Percentiles rank a stretch among this genome's conserved stretches.
Evolutionary conservation across 2,329 filamentous ascomycete genomes (phyloP).

Genomic region (Microsporum canis): DNA sequence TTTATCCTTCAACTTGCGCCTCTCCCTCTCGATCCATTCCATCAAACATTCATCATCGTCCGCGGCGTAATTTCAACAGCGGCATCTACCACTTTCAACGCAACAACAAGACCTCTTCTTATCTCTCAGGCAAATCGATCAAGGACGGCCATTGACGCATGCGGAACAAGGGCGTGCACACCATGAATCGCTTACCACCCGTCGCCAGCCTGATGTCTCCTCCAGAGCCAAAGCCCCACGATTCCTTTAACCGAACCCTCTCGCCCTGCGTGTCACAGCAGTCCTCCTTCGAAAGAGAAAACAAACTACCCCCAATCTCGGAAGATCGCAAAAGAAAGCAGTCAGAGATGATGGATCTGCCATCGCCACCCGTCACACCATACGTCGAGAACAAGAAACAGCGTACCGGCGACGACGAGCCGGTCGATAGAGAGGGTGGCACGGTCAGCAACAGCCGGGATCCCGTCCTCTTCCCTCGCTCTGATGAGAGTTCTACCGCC

Average conservation of each 20-base stretch:
- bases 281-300: constrained; percentile 21
- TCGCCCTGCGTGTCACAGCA: constrained; percentile 19
- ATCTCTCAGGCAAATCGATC: no score
- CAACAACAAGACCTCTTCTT: no score
- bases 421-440: constrained; percentile 11
- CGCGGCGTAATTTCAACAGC: not conserved
- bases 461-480: constrained; percentile 34
- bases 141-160: not conserved
- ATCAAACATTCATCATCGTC: not conserved
- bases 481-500: constrained; percentile 20
- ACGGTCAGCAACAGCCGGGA: constrained; percentile 26
- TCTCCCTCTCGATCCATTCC: not conserved
- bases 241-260: constrained; percentile 30
- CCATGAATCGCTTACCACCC: constrained; percentile 34
- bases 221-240: constrained; percentile 40
- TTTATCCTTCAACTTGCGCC: not conserved
- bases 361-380: constrained; percentile 37
- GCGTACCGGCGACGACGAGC: constrained; percentile 21
- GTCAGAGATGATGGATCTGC: constrained; percentile 35
- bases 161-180: constrained; percentile 21
- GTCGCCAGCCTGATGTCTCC: constrained; percentile 38
- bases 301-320: constrained; percentile 33
- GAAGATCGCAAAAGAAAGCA: constrained; percentile 32
- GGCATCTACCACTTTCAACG: no score
- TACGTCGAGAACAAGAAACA: constrained; percentile 33